Evolutionary conservation across 2,329 filamentous ascomycete species (phyloP).

Genomic region (Sarocladium kiliense): DNA sequence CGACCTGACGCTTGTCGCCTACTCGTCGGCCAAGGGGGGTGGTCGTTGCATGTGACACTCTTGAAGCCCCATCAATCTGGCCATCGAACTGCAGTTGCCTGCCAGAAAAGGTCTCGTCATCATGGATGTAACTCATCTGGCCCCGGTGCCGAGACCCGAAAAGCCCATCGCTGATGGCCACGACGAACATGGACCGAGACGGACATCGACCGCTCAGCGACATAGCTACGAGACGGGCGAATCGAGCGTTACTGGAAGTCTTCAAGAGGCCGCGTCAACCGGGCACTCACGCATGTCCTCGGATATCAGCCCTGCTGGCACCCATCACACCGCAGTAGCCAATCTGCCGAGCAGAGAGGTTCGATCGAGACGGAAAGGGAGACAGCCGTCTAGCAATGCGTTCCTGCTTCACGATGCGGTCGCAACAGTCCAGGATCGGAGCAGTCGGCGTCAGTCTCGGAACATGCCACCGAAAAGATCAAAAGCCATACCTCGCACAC

Average conservation of each 20-base stretch:
- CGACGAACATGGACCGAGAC: slow-evolving; percentile 1
- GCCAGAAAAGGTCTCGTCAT: background rate
- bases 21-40: background rate
- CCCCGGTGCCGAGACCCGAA: background rate
- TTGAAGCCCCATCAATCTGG: background rate
- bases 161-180: background rate
- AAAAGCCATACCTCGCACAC: slow-evolving; percentile 9
- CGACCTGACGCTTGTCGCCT: background rate
- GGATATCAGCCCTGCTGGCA: background rate
- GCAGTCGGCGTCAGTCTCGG: slow-evolving; percentile 23
- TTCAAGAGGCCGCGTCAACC: slow-evolving; percentile 15
- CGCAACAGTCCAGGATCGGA: slow-evolving; percentile 24
- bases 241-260: slow-evolving; percentile 33
- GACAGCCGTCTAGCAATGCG: slow-evolving; percentile 40
- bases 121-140: background rate
- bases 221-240: slow-evolving; percentile 39
- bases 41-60: slow-evolving; percentile 7
- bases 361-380: slow-evolving; percentile 29
- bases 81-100: background rate
- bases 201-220: slow-evolving; percentile 2
- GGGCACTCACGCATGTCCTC: background rate
- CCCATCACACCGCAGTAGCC: background rate
- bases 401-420: slow-evolving; percentile 46
- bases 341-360: background rate
- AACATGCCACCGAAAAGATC: slow-evolving; percentile 13